phyloP scores from a whole-genome alignment of 2,329 filamentous ascomycete species.

The Zasmidium angulare region DNA sequence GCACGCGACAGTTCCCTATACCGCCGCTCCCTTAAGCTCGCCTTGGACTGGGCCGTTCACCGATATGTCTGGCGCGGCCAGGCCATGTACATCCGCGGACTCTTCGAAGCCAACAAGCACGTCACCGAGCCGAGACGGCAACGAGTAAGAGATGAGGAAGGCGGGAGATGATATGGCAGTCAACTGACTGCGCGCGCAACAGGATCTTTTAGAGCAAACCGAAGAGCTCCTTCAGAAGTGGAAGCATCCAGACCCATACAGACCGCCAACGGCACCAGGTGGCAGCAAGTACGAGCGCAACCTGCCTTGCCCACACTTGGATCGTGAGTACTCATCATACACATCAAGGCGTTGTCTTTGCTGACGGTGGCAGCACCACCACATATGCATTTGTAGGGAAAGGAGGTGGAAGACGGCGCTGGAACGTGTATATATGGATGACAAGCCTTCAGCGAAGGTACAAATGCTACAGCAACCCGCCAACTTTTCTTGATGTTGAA shows the following conservation, averaged over 20 bases:
- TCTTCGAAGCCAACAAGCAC: conserved; percentile 91
- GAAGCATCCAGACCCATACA: conserved; percentile 97
- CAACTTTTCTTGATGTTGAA: background rate
- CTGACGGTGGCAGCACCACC: conserved; percentile 47
- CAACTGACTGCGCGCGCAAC: conserved; percentile 4
- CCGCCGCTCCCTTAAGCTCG: conserved; percentile 85
- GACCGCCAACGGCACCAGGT: conserved; percentile 85
- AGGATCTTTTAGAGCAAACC: conserved; percentile 84
- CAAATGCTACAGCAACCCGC: background rate
- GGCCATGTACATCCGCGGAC: conserved; percentile 88
- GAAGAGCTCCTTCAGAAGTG: conserved; percentile 85
- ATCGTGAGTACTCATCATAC: conserved; percentile 60
- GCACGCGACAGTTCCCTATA: conserved; percentile 65
- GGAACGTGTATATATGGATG: conserved; percentile 6
- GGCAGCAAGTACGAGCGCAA: conserved; percentile 98
- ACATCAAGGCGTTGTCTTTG: background rate
- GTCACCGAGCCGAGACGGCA: conserved; percentile 82
- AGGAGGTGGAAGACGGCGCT: conserved; percentile 9
- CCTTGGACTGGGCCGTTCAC: conserved; percentile 94
- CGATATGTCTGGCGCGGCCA: conserved; percentile 92
- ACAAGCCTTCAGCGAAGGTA: background rate
- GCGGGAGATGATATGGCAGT: background rate
- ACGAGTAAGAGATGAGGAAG: conserved; percentile 58
- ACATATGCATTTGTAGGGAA: conserved; percentile 45
- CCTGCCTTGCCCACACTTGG: conserved; percentile 73